Percentiles rank a stretch among this genome's conserved stretches.
Evolutionary conservation across 441 rosid genomes (phyloP).

Genomic region (Melastoma candidum): DNA sequence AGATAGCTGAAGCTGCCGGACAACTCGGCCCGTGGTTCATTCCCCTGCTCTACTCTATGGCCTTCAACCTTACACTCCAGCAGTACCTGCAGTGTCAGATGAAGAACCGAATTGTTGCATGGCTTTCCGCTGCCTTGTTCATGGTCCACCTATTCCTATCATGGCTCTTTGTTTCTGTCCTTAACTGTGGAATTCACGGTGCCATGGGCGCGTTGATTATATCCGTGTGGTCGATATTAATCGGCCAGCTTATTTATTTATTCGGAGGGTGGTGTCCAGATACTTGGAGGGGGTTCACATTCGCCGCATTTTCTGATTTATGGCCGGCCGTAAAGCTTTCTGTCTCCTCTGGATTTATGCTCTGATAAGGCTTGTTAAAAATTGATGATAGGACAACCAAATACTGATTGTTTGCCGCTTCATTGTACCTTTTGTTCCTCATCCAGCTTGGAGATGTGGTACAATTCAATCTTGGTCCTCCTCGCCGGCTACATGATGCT

Average conservation of each 20-base stretch:
- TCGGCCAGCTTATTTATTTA: slow-evolving; percentile 6
- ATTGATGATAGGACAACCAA: background rate
- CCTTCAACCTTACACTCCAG: slow-evolving; percentile 24
- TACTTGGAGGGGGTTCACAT: slow-evolving; percentile 16
- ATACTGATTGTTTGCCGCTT: too few species aligned
- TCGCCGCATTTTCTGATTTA: slow-evolving; percentile 10
- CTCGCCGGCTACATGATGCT: too few species aligned
- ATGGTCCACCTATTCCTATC: slow-evolving; percentile 32
- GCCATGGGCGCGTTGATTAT: slow-evolving; percentile 13
- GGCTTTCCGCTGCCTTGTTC: slow-evolving; percentile 31
- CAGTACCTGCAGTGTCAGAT: slow-evolving; percentile 41
- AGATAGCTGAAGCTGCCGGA: slow-evolving; percentile 39
- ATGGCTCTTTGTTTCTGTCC: slow-evolving; percentile 30
- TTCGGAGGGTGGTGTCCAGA: slow-evolving; percentile 19
- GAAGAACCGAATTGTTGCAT: slow-evolving; percentile 31
- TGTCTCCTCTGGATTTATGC: slow-evolving; percentile 14
- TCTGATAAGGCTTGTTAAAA: slow-evolving; percentile 9
- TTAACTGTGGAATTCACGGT: slow-evolving; percentile 6
- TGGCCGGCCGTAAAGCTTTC: slow-evolving; percentile 16
- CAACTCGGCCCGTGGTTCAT: slow-evolving; percentile 41
- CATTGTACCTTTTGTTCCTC: too few species aligned
- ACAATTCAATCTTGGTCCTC: too few species aligned
- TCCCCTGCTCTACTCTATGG: slow-evolving; percentile 25
- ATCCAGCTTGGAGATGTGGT: too few species aligned
- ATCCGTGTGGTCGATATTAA: slow-evolving; percentile 7